Percentiles rank a stretch among this genome's conserved stretches.
phyloP scores from a whole-genome alignment of 257 asterid genomes.

The Catharanthus roseus region DNA sequence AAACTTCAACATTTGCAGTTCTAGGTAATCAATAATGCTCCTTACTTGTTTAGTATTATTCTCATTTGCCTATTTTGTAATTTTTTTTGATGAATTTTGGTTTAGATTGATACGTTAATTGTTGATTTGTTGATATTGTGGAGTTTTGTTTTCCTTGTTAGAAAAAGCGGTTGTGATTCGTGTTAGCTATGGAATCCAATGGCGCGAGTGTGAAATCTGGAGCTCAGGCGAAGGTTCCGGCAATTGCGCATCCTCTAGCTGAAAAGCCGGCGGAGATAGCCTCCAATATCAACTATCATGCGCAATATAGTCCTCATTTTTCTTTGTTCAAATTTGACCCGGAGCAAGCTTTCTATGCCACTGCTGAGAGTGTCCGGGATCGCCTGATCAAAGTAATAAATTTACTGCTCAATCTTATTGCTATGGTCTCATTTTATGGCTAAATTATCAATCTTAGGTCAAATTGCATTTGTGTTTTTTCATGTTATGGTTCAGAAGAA shows the following conservation, averaged over 20 bases:
- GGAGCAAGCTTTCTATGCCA: constrained; percentile 89
- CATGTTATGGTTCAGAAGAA: neutral
- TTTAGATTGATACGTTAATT: neutral
- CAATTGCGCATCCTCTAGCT: constrained; percentile 67
- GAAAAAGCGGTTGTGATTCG: constrained; percentile 1
- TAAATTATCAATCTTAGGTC: neutral
- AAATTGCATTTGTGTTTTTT: neutral
- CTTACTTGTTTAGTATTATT: neutral
- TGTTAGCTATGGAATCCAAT: constrained; percentile 42
- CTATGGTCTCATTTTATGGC: neutral
- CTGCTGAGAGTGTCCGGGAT: constrained; percentile 95
- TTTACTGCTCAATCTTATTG: neutral
- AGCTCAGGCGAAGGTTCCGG: constrained; percentile 41
- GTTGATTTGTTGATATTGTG: neutral
- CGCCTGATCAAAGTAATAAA: constrained; percentile 65
- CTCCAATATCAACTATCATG: constrained; percentile 82
- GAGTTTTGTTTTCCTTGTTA: neutral
- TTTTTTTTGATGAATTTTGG: neutral
- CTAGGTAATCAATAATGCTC: neutral
- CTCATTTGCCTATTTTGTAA: neutral
- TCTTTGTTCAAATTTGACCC: constrained; percentile 90
- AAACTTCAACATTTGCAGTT: neutral
- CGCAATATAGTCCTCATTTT: constrained; percentile 85
- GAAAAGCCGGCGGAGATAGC: constrained; percentile 69
- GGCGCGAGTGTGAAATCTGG: constrained; percentile 22